A percentile compares a stretch with the other conserved stretches of the same genome.
phyloP scores from a whole-genome alignment of 2,329 filamentous ascomycete genomes.

The Tympanopsis confertula region DNA sequence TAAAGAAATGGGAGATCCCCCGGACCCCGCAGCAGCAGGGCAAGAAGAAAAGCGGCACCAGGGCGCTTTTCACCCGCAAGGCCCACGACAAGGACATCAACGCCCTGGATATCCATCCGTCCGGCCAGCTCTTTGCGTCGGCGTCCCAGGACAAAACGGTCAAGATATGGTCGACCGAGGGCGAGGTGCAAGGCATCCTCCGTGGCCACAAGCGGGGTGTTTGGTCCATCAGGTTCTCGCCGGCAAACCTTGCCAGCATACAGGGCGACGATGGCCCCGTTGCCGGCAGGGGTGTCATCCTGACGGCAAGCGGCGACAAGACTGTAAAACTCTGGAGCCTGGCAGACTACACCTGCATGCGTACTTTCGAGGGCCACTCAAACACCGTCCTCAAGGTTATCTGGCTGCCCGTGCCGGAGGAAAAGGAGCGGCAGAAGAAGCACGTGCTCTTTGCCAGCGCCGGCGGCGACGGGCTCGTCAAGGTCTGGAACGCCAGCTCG shows the following conservation, averaged over 20 bases:
- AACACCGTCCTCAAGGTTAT: conserved; percentile 89
- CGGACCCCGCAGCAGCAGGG: conserved; percentile 31
- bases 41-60: conserved; percentile 37
- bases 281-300: conserved; percentile 68
- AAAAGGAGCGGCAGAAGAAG: conserved; percentile 39
- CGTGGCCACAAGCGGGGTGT: conserved; percentile 89
- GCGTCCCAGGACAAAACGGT: conserved; percentile 94
- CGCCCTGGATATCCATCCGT: conserved; percentile 70
- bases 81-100: conserved; percentile 99
- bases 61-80: conserved; percentile 77
- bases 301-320: conserved; percentile 91
- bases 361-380: conserved; percentile 91
- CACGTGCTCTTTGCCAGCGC: conserved; percentile 70
- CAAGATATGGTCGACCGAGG: conserved; percentile 88
- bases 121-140: conserved; percentile 75
- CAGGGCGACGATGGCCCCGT: conserved; percentile 61
- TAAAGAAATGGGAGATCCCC: conserved; percentile 85
- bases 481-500: conserved; percentile 82
- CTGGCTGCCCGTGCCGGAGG: conserved; percentile 56
- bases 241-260: conserved; percentile 62
- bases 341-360: conserved; percentile 78
- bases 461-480: conserved; percentile 87
- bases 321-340: conserved; percentile 93
- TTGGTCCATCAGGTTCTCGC: conserved; percentile 88
- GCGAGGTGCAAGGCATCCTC: conserved; percentile 81